These are phyloP conservation scores for Santalum album DNA, from an alignment of 164 flowering plant genomes.

Conservation along the genomic window DNA sequence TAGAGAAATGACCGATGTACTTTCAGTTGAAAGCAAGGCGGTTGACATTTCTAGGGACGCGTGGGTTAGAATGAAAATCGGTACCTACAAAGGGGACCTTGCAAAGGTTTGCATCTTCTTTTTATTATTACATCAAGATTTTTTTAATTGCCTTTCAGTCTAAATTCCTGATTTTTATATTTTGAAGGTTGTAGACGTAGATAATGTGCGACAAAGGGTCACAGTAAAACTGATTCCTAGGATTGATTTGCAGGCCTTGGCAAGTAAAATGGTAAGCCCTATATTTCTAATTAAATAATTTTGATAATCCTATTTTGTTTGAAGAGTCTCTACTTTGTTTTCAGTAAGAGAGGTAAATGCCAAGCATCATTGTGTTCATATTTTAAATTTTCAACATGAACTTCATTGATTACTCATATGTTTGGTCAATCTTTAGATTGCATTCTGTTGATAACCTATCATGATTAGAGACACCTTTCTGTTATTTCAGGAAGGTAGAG, in stretches of 20 bases:
- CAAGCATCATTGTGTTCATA: too few species aligned
- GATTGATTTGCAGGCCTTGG: conserved; percentile 79
- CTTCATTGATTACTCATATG: too few species aligned
- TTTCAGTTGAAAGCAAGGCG: conserved; percentile 88
- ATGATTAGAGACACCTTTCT: not conserved
- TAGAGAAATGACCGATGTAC: conserved; percentile 96
- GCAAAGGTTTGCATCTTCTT: conserved; percentile 51
- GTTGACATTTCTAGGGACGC: conserved; percentile 70
- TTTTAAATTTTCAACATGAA: too few species aligned
- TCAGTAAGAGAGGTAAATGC: too few species aligned
- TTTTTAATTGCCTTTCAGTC: not conserved
- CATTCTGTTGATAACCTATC: not conserved
- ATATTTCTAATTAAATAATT: too few species aligned
- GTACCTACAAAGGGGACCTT: conserved; percentile 90
- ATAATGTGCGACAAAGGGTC: conserved; percentile 82
- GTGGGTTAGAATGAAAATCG: conserved; percentile 96
- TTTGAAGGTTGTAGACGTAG: conserved; percentile 80
- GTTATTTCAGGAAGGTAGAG: conserved; percentile 74
- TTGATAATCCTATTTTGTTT: too few species aligned
- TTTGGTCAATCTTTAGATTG: too few species aligned
- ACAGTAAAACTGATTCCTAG: conserved; percentile 87
- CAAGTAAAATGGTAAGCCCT: conserved; percentile 60
- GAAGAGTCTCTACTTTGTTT: too few species aligned
- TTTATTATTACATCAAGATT: not conserved
- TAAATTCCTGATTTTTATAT: conserved; percentile 2